Conservation (phyloP, 1,139 yeast species). For the Saccharomyces hybrid region DNA sequence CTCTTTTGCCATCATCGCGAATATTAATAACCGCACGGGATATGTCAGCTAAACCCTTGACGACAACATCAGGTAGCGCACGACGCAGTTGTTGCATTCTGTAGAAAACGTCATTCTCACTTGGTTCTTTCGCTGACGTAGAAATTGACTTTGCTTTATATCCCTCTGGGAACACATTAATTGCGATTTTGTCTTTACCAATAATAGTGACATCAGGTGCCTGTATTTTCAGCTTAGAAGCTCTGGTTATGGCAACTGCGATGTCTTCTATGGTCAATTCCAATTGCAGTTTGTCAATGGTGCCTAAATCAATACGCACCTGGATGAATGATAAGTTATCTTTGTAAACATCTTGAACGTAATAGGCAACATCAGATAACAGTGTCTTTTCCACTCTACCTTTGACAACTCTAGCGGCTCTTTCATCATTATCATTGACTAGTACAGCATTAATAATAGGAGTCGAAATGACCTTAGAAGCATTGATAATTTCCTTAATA, state of each 20-base stretch:
- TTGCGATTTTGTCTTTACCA: constrained; percentile 65
- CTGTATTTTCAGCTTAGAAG: constrained; percentile 83
- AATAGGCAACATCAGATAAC: constrained; percentile 77
- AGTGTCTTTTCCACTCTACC: constrained; percentile 94
- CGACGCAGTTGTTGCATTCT: constrained; percentile 87
- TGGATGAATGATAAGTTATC: constrained; percentile 73
- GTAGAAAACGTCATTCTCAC: constrained; percentile 63
- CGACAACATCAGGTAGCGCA: constrained; percentile 76
- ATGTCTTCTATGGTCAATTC: constrained; percentile 83
- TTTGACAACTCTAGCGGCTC: constrained; percentile 97
- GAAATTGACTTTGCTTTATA: constrained; percentile 37
- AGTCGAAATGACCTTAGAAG: constrained; percentile 89
- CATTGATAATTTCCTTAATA: constrained; percentile 96
- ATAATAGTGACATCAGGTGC: constrained; percentile 63
- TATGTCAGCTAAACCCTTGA: constrained; percentile 86
- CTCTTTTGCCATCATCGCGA: constrained; percentile 73
- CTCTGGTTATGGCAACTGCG: constrained; percentile 70
- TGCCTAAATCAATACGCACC: constrained; percentile 71
- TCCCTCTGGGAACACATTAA: constrained; percentile 58
- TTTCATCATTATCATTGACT: constrained; percentile 89
- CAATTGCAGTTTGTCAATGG: constrained; percentile 83
- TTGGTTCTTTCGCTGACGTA: constrained; percentile 38
- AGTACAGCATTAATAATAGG: constrained; percentile 94
- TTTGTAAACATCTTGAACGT: constrained; percentile 88
- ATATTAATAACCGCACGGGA: constrained; percentile 95